Evolutionary conservation across 2,329 filamentous ascomycete species (phyloP), one percentile per base, ranked within the genome.

Genomic region (Leptographium procerum): DNA sequence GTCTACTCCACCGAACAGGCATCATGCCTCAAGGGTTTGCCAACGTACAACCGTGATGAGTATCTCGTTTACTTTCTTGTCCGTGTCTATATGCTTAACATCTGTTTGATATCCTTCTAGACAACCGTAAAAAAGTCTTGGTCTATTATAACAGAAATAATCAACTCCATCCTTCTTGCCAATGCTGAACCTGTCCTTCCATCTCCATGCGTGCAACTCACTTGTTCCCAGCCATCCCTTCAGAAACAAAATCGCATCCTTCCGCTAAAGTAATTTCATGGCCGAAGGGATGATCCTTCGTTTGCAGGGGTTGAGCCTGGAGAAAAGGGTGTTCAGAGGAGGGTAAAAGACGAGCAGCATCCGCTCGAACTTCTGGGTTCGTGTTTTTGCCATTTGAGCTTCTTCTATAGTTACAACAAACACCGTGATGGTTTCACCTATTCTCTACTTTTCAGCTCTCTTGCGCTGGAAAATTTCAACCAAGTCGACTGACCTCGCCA

Each of bases 401-500:
- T 50, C 24, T 50, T 7, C 31, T 7, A n/a, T 45, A 28, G 8
- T 7, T 19, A 14, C n/a, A 16, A 1, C 11, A 19, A 19, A 7
- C 36, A 5, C 14, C 16, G 1, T 40, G 14, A n/a, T 48, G 29
- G n/a, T 26, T 34, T 10, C 22, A 26, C 11, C 29, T 34, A 6
- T 28, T 22, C 1, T 29, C 16, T 57, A 14, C 24, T n/a, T 31
- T 19, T 54, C 3, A 16, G 54, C 34, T 16, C 47, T 14, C 34
- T 57, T 14, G 29, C 59, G 13, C n/a, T n/a, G 61, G 54, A 40
- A 40, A 3, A 56, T 36, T 36, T 22, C 52, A 11, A 59, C 31
- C 40, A 13, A 14, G 1, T 43, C 60, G 6, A 61, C 48, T 7
- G 69, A 71, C 55, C 59, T 72, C 31, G 62, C 70, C 28, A 62